phyloP scores from a whole-genome alignment of 257 asterid genomes.

The Solanum boliviense region DNA sequence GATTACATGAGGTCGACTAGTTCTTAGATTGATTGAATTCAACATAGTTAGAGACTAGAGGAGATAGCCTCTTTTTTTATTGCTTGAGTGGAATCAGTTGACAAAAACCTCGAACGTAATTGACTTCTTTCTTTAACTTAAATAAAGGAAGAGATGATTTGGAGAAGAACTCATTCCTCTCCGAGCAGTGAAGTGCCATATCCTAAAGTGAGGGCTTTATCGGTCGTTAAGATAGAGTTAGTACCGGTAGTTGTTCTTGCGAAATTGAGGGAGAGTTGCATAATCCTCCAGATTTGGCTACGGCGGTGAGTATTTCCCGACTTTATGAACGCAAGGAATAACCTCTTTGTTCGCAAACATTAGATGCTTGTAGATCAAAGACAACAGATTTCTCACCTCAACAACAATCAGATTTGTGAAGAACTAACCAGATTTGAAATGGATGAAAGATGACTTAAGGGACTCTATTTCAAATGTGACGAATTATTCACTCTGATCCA shows the following conservation, averaged over 20 bases:
- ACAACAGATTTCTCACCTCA: neutral
- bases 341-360: neutral
- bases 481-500: neutral
- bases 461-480: neutral
- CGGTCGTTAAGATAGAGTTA: neutral
- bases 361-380: neutral
- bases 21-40: neutral
- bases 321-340: neutral
- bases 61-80: neutral
- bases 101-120: neutral
- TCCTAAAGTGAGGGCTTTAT: neutral
- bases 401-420: neutral
- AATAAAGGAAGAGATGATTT: neutral
- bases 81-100: neutral
- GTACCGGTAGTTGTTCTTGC: neutral
- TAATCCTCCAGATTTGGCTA: neutral
- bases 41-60: neutral
- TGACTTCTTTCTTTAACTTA: neutral
- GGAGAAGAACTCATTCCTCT: neutral
- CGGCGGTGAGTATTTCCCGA: neutral
- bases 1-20: neutral
- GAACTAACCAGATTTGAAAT: neutral
- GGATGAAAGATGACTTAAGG: neutral
- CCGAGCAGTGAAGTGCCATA: neutral
- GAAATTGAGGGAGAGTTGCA: neutral